Evolutionary conservation across 495 filamentous ascomycete genomes (phyloP).

Genomic region (Amniculicola lignicola): DNA sequence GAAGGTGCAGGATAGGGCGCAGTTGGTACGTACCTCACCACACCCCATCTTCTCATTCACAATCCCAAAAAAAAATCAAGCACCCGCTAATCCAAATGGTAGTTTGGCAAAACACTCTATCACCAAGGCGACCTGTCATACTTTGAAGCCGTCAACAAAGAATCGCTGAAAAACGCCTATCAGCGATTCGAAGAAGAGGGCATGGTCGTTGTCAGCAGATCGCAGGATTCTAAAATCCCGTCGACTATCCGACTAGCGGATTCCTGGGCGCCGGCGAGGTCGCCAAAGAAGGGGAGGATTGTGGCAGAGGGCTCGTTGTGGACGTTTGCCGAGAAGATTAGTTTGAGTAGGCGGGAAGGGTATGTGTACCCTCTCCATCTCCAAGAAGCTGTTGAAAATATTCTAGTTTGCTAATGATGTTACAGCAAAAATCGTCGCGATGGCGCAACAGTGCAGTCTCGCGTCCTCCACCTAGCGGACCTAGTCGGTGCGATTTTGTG

Average conservation of each 20-base stretch:
- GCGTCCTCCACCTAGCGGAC: constrained; percentile 78
- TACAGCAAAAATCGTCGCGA: constrained; percentile 94
- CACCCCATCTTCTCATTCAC: too few relatives aligned
- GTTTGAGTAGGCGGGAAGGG: constrained; percentile 76
- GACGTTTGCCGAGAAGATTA: constrained; percentile 87
- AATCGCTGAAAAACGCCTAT: constrained; percentile 90
- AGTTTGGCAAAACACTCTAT: constrained; percentile 94
- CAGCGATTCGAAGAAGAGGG: constrained; percentile 85
- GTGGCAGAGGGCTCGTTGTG: constrained; percentile 71
- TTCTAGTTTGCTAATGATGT: too few relatives aligned
- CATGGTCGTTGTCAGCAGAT: constrained; percentile 70
- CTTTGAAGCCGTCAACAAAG: constrained; percentile 97
- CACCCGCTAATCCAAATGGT: too few relatives aligned
- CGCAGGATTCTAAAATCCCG: constrained; percentile 56
- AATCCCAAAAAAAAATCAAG: too few relatives aligned
- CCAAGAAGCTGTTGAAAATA: too few relatives aligned
- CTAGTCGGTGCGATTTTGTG: constrained; percentile 50
- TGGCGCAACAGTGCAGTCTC: constrained; percentile 77
- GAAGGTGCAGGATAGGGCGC: constrained; percentile 76
- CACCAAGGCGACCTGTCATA: constrained; percentile 96
- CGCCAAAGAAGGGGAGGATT: constrained; percentile 58
- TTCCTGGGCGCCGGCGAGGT: constrained; percentile 74
- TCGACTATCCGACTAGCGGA: constrained; percentile 61
- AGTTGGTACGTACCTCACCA: too few relatives aligned
- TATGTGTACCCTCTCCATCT: too few relatives aligned